A percentile compares a stretch with the other conserved stretches of the same genome.
phyloP scores from a whole-genome alignment of 2,329 filamentous ascomycete species.

The Xylariales sp. region DNA sequence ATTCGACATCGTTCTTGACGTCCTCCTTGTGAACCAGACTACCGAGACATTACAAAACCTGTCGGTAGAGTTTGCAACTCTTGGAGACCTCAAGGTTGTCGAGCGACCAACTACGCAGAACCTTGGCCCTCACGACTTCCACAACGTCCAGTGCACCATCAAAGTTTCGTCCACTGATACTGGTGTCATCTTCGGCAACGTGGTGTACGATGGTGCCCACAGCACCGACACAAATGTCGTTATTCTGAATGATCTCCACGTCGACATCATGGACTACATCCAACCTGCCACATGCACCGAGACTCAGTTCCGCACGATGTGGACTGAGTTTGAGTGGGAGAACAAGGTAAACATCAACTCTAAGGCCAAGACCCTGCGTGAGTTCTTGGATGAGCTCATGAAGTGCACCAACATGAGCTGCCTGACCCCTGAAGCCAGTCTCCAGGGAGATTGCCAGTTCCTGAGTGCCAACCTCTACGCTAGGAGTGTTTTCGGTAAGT shows the following conservation, averaged over 20 bases:
- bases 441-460: conserved; percentile 98
- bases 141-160: conserved; percentile 97
- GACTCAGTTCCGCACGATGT: conserved; percentile 99
- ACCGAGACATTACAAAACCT: conserved; percentile 95
- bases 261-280: conserved; percentile 99
- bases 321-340: conserved; percentile 99
- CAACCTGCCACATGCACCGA: conserved; percentile 95
- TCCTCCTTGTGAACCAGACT: conserved; percentile 95
- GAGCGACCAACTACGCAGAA: conserved; percentile 96
- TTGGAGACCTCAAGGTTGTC: conserved; percentile 96
- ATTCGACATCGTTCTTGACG: conserved; percentile 96
- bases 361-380: conserved; percentile 85
- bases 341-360: conserved; percentile 99
- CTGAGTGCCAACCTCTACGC: conserved; percentile 95
- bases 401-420: conserved; percentile 98
- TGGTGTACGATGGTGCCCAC: conserved; percentile 92
- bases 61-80: conserved; percentile 95
- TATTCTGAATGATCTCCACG: conserved; percentile 95
- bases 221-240: conserved; percentile 94
- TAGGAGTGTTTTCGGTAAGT: conserved; percentile 94
- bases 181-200: conserved; percentile 97
- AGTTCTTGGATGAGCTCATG: conserved; percentile 94
- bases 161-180: conserved; percentile 98
- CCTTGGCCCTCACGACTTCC: conserved; percentile 89
- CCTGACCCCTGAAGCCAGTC: conserved; percentile 88